phyloP scores from a whole-genome alignment of 1,284 basidiomycete species.

The Waitea zeae region DNA sequence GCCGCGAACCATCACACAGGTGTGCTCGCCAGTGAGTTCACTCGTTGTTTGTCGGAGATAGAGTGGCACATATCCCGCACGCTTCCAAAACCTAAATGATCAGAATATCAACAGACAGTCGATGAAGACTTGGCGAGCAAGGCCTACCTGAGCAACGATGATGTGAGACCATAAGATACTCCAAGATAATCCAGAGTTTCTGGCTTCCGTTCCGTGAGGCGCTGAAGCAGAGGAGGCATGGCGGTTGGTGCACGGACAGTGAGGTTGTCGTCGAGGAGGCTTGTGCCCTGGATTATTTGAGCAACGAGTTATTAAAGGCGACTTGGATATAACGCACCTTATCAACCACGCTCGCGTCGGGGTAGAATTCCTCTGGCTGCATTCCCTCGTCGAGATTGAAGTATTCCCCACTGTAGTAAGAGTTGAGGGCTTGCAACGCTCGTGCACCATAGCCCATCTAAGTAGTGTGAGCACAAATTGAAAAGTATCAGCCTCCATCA shows the following conservation, averaged over 20 bases:
- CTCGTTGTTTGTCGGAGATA: conserved; percentile 91
- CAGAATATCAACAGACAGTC: not conserved
- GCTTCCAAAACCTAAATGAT: conserved; percentile 81
- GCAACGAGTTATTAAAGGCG: not conserved
- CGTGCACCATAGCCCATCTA: conserved; percentile 98
- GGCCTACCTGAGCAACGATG: conserved; percentile 58
- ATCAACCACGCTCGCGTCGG: conserved; percentile 40
- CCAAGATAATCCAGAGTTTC: conserved; percentile 91
- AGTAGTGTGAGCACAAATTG: conserved; percentile 4
- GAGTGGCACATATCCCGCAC: conserved; percentile 78
- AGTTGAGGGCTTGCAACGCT: conserved; percentile 74
- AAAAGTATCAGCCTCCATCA: not conserved
- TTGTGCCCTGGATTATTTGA: conserved; percentile 15
- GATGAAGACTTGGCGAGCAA: conserved; percentile 1
- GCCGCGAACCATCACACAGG: conserved; percentile 81
- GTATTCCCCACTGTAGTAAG: conserved; percentile 88
- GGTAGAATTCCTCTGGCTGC: conserved; percentile 39
- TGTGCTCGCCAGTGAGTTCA: conserved; percentile 93
- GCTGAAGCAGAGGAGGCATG: conserved; percentile 90
- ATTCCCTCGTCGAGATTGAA: conserved; percentile 72
- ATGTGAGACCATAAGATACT: conserved; percentile 90
- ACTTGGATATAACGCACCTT: conserved; percentile 24
- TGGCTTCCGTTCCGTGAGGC: conserved; percentile 81
- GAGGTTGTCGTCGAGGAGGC: conserved; percentile 60
- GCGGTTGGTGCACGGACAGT: conserved; percentile 55